Conservation (phyloP, 345 rosid genomes). For the Trapa incisa region DNA sequence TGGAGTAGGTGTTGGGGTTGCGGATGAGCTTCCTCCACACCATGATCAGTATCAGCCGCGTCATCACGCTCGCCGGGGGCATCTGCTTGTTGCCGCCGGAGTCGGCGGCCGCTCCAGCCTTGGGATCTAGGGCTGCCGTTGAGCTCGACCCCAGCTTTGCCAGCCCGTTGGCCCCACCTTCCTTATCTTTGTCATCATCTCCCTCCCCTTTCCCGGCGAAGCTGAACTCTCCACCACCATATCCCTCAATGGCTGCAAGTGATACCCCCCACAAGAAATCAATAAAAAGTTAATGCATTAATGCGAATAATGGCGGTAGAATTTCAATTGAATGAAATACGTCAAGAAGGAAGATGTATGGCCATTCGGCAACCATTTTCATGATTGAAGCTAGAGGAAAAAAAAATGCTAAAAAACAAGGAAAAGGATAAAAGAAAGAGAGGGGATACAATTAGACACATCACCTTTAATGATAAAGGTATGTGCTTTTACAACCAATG, state of each 20-base stretch:
- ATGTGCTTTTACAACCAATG: neutral
- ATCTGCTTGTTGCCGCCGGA: conserved; percentile 30
- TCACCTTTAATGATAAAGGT: no score
- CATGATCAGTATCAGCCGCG: conserved; percentile 88
- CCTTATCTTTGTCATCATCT: conserved; percentile 21
- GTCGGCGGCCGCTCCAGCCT: conserved; percentile 1
- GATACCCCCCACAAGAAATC: no score
- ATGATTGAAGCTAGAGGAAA: neutral
- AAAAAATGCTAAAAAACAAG: no score
- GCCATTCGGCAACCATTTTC: neutral
- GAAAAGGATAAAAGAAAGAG: neutral
- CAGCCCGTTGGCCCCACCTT: conserved; percentile 37
- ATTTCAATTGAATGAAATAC: neutral
- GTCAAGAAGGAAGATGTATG: neutral
- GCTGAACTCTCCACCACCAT: conserved; percentile 37
- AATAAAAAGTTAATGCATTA: no score
- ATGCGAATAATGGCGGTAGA: neutral
- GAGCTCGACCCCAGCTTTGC: conserved; percentile 51
- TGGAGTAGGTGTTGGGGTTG: conserved; percentile 94
- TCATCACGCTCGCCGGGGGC: conserved; percentile 97
- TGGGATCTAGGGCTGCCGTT: conserved; percentile 40
- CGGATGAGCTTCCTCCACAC: conserved; percentile 95
- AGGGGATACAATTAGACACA: no score
- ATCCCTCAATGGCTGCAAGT: conserved; percentile 18
- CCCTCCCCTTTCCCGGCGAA: conserved; percentile 44